Evolutionary conservation across 306 rosid genomes (phyloP), one percentile per base, ranked within the genome.

Genomic region (Vicia villosa): DNA sequence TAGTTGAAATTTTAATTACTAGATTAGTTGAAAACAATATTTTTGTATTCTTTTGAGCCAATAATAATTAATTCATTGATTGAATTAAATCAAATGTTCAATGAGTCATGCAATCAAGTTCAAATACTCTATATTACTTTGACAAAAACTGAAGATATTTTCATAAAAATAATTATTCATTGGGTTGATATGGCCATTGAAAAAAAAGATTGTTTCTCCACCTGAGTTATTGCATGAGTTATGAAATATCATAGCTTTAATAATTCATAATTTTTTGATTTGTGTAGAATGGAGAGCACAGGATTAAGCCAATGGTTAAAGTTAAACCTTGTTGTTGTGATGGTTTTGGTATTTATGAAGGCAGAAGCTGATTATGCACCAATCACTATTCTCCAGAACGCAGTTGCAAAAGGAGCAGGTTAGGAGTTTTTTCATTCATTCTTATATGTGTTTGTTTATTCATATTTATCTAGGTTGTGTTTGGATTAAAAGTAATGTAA

Each of bases 341-440:
- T 73, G 61, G 55, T 67, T 6, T 58, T 78, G 43, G 22, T 83
- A 47, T 75, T 85, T 41, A 51, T 90, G 63, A 78, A 70, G 74
- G 73, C 77, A 41, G 87, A 83, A 52, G 86, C 86, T 69, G 43
- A 63, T 75, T 79, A 69, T 69, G 92, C 85, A 16, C 88, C 83
- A 60, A 87, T 90, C 59, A 90, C 96, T 73, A 79, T 66, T 65
- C 79, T 90, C 65, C 58, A 79, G 54, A 78, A 30, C 3, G 97
- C 98, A 1, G 87, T 87, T 12, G 73, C 87, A 52, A 90, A 83
- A 79, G 98, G 98, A 79, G 98, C 95, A 0, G 97, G 97, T 94
- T 72, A 86, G 90, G 69, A 77, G 21, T 30, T 66, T 20, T 22
- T 62, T 9, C 65, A 5, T 1, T 9, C 38, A 34, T 34, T 34